These are phyloP conservation scores for Chaetomiaceae sp. DNA, from an alignment of 2,329 filamentous ascomycete genomes.

Conservation along the genomic window DNA sequence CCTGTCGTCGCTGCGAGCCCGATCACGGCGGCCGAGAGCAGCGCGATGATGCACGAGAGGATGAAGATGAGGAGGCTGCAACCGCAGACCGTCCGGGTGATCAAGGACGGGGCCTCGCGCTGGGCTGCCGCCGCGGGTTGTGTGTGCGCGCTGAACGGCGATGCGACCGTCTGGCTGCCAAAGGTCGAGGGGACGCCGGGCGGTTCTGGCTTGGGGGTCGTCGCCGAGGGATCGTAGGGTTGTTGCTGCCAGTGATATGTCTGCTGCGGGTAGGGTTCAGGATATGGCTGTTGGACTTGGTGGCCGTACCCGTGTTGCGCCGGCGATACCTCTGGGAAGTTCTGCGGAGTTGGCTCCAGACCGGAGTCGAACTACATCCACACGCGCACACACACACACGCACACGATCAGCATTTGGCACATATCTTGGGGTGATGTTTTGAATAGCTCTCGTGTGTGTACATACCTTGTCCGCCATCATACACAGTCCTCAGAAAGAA, in stretches of 20 bases:
- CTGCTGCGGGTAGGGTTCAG: background rate
- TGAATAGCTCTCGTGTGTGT: background rate
- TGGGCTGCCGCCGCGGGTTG: background rate
- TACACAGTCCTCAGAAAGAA: background rate
- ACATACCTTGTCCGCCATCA: slow-evolving; percentile 3
- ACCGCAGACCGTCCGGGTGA: slow-evolving; percentile 29
- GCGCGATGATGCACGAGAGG: slow-evolving; percentile 37
- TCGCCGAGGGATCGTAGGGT: background rate
- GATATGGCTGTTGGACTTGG: slow-evolving; percentile 4
- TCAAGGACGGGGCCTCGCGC: background rate
- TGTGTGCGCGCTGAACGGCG: slow-evolving; percentile 8
- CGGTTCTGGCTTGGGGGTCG: background rate
- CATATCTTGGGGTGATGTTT: background rate
- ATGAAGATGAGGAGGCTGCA: slow-evolving; percentile 37
- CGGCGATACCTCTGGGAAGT: slow-evolving; percentile 24
- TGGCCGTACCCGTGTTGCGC: slow-evolving; percentile 8
- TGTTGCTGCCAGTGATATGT: slow-evolving; percentile 3
- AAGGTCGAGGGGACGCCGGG: slow-evolving; percentile 9
- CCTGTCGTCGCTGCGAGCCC: slow-evolving; percentile 43
- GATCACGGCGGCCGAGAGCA: slow-evolving; percentile 38
- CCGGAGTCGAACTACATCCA: slow-evolving; percentile 22
- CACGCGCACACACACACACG: too few species aligned
- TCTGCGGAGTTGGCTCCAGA: slow-evolving; percentile 23
- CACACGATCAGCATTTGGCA: slow-evolving; percentile 8
- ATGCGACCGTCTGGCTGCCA: slow-evolving; percentile 10